Evolutionary conservation across 2,329 filamentous ascomycete genomes (phyloP), one percentile per base, ranked within the genome.

Genomic region (Moelleriella libera): DNA sequence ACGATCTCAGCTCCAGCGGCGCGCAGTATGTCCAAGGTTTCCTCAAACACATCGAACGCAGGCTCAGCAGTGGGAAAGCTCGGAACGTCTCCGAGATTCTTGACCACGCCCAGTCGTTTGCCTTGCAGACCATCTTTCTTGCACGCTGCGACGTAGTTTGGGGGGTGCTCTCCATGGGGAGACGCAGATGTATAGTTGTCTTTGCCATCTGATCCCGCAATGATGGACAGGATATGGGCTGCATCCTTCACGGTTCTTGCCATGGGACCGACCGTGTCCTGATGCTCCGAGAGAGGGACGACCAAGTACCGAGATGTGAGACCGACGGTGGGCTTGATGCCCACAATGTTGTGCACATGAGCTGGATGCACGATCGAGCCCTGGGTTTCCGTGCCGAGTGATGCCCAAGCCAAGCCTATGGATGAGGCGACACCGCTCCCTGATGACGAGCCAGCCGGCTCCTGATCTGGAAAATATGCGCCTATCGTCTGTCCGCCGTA

Each of bases 241-340:
- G 80, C 80, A 56, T 86, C 82, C 12, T 70, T 69, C 2, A 85
- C 75, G 0, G 74, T 82, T 41, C 74, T 70, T 0, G 74, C 76
- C 59, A 85, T 78, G 0, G 72, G 68, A 0, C 81, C 82, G 1
- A 85, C 68, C 0, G 74, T 78, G 54, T 85, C 82, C 53, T 81
- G 77, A 53, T 78, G 73, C 41, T 70, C 60, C 10, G 71, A 75
- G 6, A 85, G 76, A 1, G 81, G 80, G n/a, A 85, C 76, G 1
- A 83, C 80, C 4, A 82, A 66, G 50, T 71, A 64, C 10, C 77
- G 66, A 1, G 76, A 80, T 0, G 75, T 83, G 4, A 85, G 65
- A 0, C 81, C 82, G 1, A 83, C 76, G 0, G 79, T 82, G 1
- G 81, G 78, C 57, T 81, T 82, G 58, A 86, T 79, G 2, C 79